phyloP scores from a whole-genome alignment of 495 filamentous ascomycete genomes.

The Opeltia flavorubescens region DNA sequence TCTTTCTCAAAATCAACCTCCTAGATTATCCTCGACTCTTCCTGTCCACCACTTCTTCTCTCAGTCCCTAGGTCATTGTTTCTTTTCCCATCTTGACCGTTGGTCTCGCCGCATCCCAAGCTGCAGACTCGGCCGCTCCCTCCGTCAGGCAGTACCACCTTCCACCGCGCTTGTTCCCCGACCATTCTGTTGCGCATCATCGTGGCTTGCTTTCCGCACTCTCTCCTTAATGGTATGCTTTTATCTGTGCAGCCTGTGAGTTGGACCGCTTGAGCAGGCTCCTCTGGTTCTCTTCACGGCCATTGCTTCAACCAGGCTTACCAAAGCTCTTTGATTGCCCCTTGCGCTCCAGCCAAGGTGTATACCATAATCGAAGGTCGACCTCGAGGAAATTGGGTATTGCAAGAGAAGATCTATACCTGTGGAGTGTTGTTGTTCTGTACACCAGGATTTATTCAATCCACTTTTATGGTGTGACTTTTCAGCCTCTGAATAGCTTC shows the following conservation, averaged over 20 bases:
- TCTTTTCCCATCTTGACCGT: not conserved
- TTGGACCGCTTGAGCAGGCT: too few relatives aligned
- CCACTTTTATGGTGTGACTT: not conserved
- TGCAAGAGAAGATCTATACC: not conserved
- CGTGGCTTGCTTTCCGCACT: not conserved
- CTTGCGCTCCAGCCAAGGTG: too few relatives aligned
- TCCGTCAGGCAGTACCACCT: not conserved
- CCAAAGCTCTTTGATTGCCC: too few relatives aligned
- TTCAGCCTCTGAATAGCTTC: not conserved
- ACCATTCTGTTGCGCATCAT: not conserved
- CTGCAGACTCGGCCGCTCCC: not conserved
- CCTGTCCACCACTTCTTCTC: not conserved
- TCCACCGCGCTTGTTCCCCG: not conserved
- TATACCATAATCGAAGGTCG: too few relatives aligned
- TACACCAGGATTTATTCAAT: not conserved
- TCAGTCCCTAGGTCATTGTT: not conserved
- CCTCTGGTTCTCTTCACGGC: too few relatives aligned
- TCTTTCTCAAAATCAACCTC: not conserved
- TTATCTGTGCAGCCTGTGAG: too few relatives aligned
- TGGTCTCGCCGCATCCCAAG: not conserved
- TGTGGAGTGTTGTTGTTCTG: not conserved
- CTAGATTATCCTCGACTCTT: not conserved
- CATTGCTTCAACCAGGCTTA: too few relatives aligned
- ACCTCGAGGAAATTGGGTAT: too few relatives aligned
- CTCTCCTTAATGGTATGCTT: not conserved